Percentiles rank a stretch among this genome's conserved stretches.
Conservation (phyloP, 192 early-diverging fungal species). For the Jimgerdemannia flammicorona region DNA sequence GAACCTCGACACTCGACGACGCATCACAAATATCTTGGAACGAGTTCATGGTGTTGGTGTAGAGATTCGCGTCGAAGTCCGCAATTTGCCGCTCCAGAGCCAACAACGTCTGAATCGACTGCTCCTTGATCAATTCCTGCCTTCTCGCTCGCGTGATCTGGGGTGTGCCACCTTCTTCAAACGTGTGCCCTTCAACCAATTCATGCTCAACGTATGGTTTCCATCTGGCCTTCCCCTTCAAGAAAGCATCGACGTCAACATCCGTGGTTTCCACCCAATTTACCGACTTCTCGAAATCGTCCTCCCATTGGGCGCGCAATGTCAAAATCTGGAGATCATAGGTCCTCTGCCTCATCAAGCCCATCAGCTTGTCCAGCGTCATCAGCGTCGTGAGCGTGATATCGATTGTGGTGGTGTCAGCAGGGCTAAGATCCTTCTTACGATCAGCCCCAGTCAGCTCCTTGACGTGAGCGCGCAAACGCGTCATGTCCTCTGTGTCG, state of each 20-base stretch:
- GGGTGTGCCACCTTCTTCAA: background rate
- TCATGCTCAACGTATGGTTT: background rate
- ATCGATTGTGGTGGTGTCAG: constrained; percentile 43
- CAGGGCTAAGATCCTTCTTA: constrained; percentile 32
- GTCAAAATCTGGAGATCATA: constrained; percentile 31
- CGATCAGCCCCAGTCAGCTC: constrained; percentile 22
- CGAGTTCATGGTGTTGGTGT: constrained; percentile 23
- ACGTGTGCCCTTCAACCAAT: background rate
- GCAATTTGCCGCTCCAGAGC: constrained; percentile 14
- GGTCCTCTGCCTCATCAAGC: constrained; percentile 19
- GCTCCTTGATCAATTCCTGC: constrained; percentile 8
- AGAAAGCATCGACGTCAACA: background rate
- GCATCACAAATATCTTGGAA: constrained; percentile 39
- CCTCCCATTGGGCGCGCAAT: constrained; percentile 34
- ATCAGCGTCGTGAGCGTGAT: constrained; percentile 38
- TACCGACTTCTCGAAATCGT: constrained; percentile 23
- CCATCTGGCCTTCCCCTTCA: background rate
- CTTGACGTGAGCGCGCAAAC: constrained; percentile 40
- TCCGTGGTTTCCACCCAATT: constrained; percentile 12
- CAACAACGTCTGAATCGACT: constrained; percentile 16
- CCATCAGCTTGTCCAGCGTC: constrained; percentile 32
- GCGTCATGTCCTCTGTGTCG: constrained; percentile 37
- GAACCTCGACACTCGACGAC: constrained; percentile 22
- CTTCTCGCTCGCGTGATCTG: background rate
- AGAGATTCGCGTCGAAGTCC: constrained; percentile 27